Percentiles rank a stretch among this genome's conserved stretches.
Evolutionary conservation across 1,284 basidiomycete genomes (phyloP).

Genomic region (Melampsora americana): DNA sequence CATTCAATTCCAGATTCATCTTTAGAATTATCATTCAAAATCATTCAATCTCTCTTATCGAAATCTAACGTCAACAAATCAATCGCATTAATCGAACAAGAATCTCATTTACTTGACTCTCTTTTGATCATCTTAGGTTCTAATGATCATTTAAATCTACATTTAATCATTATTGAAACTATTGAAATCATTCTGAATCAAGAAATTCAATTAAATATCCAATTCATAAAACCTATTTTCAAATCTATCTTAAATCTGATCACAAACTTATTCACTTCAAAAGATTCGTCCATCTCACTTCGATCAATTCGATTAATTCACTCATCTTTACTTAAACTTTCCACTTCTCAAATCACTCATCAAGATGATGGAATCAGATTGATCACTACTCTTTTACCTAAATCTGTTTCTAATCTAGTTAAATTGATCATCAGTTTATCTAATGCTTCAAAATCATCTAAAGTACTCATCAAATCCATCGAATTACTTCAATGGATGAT

Average conservation of each 20-base stretch:
- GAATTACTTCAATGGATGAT: too few relatives aligned
- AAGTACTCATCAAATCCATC: too few relatives aligned
- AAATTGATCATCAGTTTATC: too few relatives aligned
- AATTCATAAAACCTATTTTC: not conserved
- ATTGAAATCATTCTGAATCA: not conserved
- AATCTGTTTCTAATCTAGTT: not conserved
- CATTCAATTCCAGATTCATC: not conserved
- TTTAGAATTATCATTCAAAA: too few relatives aligned
- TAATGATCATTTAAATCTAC: not conserved
- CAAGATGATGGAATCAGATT: not conserved
- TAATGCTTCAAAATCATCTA: too few relatives aligned
- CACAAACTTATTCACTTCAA: not conserved
- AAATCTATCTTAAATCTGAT: not conserved
- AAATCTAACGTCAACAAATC: not conserved
- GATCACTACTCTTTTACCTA: not conserved
- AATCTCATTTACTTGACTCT: not conserved
- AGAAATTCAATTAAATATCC: not conserved
- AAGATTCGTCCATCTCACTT: too few relatives aligned
- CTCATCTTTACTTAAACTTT: too few relatives aligned
- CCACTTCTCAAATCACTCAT: too few relatives aligned
- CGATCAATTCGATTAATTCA: too few relatives aligned
- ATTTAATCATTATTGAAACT: not conserved
- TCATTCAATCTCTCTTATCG: not conserved
- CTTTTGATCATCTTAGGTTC: not conserved
- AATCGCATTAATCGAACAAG: not conserved